These are phyloP conservation scores for Geotrichum aggregatum DNA, from an alignment of 1,139 yeast species.

Conservation along the genomic window DNA sequence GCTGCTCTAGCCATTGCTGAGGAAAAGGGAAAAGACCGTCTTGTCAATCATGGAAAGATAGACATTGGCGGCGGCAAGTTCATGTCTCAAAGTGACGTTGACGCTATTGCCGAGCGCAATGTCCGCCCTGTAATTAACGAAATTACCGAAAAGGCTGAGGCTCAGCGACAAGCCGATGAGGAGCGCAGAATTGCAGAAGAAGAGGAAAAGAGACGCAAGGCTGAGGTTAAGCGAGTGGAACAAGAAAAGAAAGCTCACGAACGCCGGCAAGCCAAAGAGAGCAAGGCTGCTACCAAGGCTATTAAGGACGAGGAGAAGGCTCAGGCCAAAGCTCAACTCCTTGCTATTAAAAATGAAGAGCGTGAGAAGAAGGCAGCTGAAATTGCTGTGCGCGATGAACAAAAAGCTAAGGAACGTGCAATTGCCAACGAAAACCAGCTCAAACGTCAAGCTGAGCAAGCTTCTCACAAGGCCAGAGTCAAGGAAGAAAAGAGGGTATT, in stretches of 20 bases:
- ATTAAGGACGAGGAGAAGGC: slow-evolving; percentile 28
- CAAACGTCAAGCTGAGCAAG: slow-evolving; percentile 24
- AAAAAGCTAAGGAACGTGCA: slow-evolving; percentile 14
- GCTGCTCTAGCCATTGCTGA: slow-evolving; percentile 58
- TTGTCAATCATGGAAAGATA: slow-evolving; percentile 54
- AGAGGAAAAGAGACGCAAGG: slow-evolving; percentile 44
- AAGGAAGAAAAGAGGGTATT: slow-evolving; percentile 22
- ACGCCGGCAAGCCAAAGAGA: slow-evolving; percentile 30
- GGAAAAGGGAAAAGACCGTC: slow-evolving; percentile 54
- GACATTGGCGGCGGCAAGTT: slow-evolving; percentile 87
- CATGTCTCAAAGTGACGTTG: slow-evolving; percentile 71
- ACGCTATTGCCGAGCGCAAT: slow-evolving; percentile 72
- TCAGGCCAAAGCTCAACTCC: slow-evolving; percentile 25
- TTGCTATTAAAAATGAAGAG: slow-evolving; percentile 24
- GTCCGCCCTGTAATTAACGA: slow-evolving; percentile 84
- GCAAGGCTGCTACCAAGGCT: slow-evolving; percentile 32
- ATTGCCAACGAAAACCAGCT: slow-evolving; percentile 9
- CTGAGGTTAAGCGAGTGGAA: slow-evolving; percentile 32
- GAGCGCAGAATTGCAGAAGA: slow-evolving; percentile 52
- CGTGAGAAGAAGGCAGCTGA: slow-evolving; percentile 23
- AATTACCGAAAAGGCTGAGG: slow-evolving; percentile 63
- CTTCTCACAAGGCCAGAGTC: slow-evolving; percentile 22
- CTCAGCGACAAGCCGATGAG: slow-evolving; percentile 67
- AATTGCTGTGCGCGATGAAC: slow-evolving; percentile 21
- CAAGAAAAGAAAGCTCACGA: slow-evolving; percentile 28